A percentile compares a stretch with the other conserved stretches of the same genome.
Conservation (phyloP, 2,329 filamentous ascomycete species). For the Phaeosphaeriaceae sp. region DNA sequence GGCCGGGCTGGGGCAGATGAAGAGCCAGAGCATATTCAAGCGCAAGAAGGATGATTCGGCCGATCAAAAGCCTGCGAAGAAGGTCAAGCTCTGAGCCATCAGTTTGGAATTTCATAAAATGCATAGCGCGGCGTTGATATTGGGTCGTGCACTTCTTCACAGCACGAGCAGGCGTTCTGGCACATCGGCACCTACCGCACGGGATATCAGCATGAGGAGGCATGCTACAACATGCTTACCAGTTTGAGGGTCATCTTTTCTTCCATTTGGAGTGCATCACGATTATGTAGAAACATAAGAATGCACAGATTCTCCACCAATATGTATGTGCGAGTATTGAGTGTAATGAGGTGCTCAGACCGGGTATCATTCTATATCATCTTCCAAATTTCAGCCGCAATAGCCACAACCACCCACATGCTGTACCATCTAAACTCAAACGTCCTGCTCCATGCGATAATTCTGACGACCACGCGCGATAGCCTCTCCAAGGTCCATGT, state of each 20-base stretch:
- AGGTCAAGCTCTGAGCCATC: slow-evolving; percentile 38
- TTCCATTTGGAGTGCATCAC: background rate
- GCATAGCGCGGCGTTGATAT: slow-evolving; percentile 31
- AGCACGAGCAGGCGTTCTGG: background rate
- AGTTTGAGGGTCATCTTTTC: background rate
- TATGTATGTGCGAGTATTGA: background rate
- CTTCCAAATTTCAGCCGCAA: background rate
- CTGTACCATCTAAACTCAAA: slow-evolving; percentile 5
- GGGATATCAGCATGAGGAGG: background rate
- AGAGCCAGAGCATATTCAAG: slow-evolving; percentile 48
- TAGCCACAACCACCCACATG: background rate
- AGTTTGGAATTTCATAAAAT: background rate
- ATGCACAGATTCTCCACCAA: background rate
- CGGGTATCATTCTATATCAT: background rate
- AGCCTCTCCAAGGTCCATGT: slow-evolving; percentile 37
- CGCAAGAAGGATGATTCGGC: slow-evolving; percentile 34
- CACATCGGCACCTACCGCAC: background rate
- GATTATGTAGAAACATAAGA: background rate
- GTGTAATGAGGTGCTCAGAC: background rate
- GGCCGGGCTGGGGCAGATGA: slow-evolving; percentile 40
- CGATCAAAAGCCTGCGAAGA: slow-evolving; percentile 42
- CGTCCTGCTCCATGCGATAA: slow-evolving; percentile 22
- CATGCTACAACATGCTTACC: background rate
- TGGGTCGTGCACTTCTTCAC: background rate
- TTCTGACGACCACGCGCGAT: slow-evolving; percentile 36